A percentile compares a stretch with the other conserved stretches of the same genome.
phyloP scores from a whole-genome alignment of 345 rosid species.

The Heritiera fomes region DNA sequence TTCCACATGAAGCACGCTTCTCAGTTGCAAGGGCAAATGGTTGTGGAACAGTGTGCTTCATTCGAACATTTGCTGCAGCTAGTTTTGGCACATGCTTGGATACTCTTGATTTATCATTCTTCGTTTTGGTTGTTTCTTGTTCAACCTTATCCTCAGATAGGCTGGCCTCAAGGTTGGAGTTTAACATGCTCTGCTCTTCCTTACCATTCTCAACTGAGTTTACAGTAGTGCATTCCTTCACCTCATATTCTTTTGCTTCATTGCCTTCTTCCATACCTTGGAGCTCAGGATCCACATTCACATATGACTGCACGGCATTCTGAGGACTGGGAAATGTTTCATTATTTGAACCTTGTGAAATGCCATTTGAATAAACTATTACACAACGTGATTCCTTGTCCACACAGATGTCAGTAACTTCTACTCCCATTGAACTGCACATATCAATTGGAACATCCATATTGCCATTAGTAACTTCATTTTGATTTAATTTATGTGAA shows the following conservation, averaged over 20 bases:
- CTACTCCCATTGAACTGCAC: conserved; percentile 52
- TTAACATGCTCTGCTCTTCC: conserved; percentile 32
- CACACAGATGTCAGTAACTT: conserved; percentile 66
- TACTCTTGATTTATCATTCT: conserved; percentile 34
- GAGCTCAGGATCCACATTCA: conserved; percentile 44
- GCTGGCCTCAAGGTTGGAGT: conserved; percentile 30
- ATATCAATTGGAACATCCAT: conserved; percentile 10
- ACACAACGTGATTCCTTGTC: conserved; percentile 77
- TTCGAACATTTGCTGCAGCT: conserved; percentile 43
- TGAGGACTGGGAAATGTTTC: conserved; percentile 44
- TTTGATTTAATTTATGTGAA: background rate
- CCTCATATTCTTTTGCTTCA: conserved; percentile 69
- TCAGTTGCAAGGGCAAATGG: conserved; percentile 89
- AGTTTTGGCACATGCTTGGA: conserved; percentile 49
- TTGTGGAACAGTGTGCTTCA: conserved; percentile 76
- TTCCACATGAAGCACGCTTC: conserved; percentile 76
- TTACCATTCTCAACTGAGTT: conserved; percentile 40
- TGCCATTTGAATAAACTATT: conserved; percentile 49
- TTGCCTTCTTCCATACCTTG: conserved; percentile 51
- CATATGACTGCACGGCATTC: conserved; percentile 40
- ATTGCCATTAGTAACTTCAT: conserved; percentile 11
- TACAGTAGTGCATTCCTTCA: conserved; percentile 79
- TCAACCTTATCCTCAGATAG: conserved; percentile 31
- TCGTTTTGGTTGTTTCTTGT: conserved; percentile 31
- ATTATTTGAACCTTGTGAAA: conserved; percentile 42